Conservation (phyloP, 768 basidiomycete species). For the Collybiopsis luxurians region DNA sequence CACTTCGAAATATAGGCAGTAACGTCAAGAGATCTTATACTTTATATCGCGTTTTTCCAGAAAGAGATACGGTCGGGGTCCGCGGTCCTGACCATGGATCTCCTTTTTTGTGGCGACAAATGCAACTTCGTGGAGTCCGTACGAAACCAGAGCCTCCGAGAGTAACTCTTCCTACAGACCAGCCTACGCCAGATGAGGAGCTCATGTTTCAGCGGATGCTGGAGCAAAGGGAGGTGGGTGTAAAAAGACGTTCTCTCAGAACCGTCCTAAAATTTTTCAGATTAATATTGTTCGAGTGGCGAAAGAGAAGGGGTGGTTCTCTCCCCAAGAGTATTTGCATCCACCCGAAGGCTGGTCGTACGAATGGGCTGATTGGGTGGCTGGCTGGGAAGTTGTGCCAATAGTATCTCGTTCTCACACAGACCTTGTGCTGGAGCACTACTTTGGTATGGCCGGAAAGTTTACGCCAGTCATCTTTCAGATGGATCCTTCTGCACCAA, state of each 20-base stretch:
- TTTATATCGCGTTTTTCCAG: too few relatives aligned
- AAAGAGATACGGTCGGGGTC: too few relatives aligned
- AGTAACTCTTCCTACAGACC: background rate
- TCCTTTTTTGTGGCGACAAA: too few relatives aligned
- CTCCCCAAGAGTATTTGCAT: background rate
- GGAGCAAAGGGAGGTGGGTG: slow-evolving; percentile 1
- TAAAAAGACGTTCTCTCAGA: too few relatives aligned
- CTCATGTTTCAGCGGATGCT: background rate
- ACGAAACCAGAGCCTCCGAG: background rate
- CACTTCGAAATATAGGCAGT: too few relatives aligned
- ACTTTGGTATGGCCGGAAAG: background rate
- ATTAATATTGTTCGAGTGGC: background rate
- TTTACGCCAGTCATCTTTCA: slow-evolving; percentile 2
- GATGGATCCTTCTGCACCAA: background rate
- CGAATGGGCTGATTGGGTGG: slow-evolving; percentile 3
- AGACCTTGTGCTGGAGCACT: slow-evolving; percentile 6
- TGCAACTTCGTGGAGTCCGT: background rate
- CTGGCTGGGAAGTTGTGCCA: slow-evolving; percentile 5
- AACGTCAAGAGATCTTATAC: too few relatives aligned
- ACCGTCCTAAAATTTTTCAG: background rate
- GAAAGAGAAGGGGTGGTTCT: background rate
- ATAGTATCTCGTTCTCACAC: slow-evolving; percentile 1
- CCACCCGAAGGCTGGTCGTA: slow-evolving; percentile 3
- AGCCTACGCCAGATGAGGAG: background rate
- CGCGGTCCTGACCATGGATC: too few relatives aligned